Percentiles rank a stretch among this genome's conserved stretches.
phyloP scores from a whole-genome alignment of 1,139 yeast genomes.

The Debaryomyces singareniensis region DNA sequence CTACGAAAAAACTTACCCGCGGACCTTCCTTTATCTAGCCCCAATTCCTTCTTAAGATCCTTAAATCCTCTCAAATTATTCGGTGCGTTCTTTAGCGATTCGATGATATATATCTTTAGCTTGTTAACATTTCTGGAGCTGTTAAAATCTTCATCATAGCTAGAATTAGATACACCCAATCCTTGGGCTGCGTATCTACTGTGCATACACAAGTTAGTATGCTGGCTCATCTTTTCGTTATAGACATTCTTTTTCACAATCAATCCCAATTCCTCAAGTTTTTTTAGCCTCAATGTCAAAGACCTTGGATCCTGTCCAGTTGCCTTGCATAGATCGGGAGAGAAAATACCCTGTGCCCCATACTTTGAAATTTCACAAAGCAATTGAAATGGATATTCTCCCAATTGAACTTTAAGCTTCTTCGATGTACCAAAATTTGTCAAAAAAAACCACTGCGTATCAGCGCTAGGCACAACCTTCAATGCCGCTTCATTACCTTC shows the following conservation, averaged over 20 bases:
- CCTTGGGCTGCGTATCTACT: constrained; percentile 33
- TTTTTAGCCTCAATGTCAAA: constrained; percentile 54
- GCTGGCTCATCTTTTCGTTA: constrained; percentile 39
- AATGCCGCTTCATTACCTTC: constrained; percentile 12
- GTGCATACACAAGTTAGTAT: constrained; percentile 45
- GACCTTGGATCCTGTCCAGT: constrained; percentile 73
- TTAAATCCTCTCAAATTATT: constrained; percentile 59
- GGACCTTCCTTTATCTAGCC: constrained; percentile 40
- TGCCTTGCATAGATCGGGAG: constrained; percentile 47
- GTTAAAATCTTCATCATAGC: constrained; percentile 19
- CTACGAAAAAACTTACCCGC: constrained; percentile 46
- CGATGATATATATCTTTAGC: constrained; percentile 37
- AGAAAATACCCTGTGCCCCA: constrained; percentile 50
- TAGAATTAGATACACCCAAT: constrained; percentile 27
- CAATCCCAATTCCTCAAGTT: constrained; percentile 42
- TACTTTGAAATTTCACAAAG: constrained; percentile 47
- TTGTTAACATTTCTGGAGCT: constrained; percentile 25
- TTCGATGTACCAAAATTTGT: constrained; percentile 33
- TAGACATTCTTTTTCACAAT: constrained; percentile 37
- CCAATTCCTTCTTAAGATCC: constrained; percentile 61
- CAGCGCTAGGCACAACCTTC: constrained; percentile 29
- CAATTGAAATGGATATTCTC: constrained; percentile 37
- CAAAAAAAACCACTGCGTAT: constrained; percentile 36
- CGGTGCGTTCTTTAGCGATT: constrained; percentile 56
- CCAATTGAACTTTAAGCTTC: constrained; percentile 25